Conservation (phyloP, 2,329 filamentous ascomycete species). For the Pseudocercospora cruenta region DNA sequence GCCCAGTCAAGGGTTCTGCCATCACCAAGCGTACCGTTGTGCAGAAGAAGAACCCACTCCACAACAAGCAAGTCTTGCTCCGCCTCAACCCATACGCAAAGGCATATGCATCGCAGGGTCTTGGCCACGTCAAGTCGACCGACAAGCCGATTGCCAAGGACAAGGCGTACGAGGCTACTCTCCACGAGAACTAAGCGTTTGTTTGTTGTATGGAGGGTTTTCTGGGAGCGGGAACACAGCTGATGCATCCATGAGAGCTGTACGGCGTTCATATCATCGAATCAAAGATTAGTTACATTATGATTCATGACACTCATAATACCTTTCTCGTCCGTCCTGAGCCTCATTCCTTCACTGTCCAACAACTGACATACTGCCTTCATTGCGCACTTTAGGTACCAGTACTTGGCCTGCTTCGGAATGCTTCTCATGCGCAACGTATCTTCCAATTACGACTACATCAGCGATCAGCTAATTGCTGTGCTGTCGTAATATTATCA, state of each 20-base stretch:
- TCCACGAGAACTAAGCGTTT: slow-evolving; percentile 52
- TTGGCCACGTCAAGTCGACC: slow-evolving; percentile 70
- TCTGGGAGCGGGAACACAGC: slow-evolving; percentile 28
- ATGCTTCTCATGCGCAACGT: no score
- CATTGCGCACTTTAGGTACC: no score
- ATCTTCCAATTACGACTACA: no score
- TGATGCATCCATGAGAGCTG: slow-evolving; percentile 23
- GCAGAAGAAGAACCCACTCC: slow-evolving; percentile 99
- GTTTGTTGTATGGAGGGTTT: slow-evolving; percentile 24
- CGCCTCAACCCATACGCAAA: slow-evolving; percentile 97
- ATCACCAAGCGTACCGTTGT: slow-evolving; percentile 86
- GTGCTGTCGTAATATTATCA: no score
- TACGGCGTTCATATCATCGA: slow-evolving; percentile 29
- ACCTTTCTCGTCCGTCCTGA: no score
- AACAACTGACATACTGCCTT: no score
- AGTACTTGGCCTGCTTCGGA: no score
- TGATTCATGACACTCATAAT: neutral
- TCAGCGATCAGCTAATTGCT: no score
- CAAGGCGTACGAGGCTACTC: slow-evolving; percentile 54
- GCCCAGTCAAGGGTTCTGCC: slow-evolving; percentile 85
- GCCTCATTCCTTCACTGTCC: no score
- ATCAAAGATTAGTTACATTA: slow-evolving; percentile 10
- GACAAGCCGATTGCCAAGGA: slow-evolving; percentile 63
- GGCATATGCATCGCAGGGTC: slow-evolving; percentile 83
- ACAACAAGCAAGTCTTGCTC: slow-evolving; percentile 98